phyloP scores from a whole-genome alignment of 2,329 filamentous ascomycete genomes.

The Aphanocladium album region DNA sequence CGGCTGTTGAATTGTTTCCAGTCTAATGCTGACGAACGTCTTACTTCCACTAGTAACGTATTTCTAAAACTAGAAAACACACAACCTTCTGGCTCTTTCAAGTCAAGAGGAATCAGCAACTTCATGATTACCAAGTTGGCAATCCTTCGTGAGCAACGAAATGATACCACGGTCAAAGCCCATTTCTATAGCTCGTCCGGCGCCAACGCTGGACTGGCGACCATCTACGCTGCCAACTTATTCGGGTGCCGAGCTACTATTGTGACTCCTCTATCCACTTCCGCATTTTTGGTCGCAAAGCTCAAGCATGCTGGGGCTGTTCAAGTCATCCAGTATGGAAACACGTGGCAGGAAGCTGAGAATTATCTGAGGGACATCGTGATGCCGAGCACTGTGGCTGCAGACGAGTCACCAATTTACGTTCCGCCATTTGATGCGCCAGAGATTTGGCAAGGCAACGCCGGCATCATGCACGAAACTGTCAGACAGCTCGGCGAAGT shows the following conservation, averaged over 20 bases:
- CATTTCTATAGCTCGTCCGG: constrained; percentile 72
- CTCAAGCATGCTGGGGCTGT: constrained; percentile 57
- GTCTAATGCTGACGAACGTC: no score
- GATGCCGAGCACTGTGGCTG: constrained; percentile 19
- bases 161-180: constrained; percentile 9
- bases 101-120: constrained; percentile 71
- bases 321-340: constrained; percentile 61
- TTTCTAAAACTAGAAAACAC: constrained; percentile 79
- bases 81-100: constrained; percentile 80
- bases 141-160: constrained; percentile 19
- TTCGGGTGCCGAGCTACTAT: constrained; percentile 63
- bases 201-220: constrained; percentile 76
- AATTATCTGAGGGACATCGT: constrained; percentile 55
- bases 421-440: constrained; percentile 62
- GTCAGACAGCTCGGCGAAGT: constrained; percentile 28
- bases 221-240: constrained; percentile 62
- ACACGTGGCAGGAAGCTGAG: constrained; percentile 65
- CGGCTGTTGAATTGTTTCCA: neutral
- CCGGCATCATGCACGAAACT: constrained; percentile 48
- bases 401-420: constrained; percentile 46
- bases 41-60: constrained; percentile 51
- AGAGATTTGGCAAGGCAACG: constrained; percentile 60
- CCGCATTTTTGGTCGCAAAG: constrained; percentile 62
- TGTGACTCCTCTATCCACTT: constrained; percentile 62
- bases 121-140: constrained; percentile 50